Evolutionary conservation across 371 early-diverging fungal species (phyloP), one percentile per base, ranked within the genome.

Genomic region (Mucor saturninus): DNA sequence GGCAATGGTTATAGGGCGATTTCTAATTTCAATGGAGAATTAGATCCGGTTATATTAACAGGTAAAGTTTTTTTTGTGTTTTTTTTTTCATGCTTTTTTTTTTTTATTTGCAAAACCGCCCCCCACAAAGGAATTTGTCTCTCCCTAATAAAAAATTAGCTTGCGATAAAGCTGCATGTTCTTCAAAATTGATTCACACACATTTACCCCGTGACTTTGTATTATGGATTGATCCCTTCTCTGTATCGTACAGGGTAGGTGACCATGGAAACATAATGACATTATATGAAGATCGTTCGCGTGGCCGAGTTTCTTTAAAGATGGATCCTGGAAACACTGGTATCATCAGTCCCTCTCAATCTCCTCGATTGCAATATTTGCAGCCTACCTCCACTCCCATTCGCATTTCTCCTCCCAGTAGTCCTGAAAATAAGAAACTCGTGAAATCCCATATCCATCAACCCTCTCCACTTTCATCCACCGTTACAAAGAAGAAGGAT

Each of bases 161-260:
- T 51, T 69, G 72, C 37, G 15, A 59, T 35, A 64, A 69, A 15
- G 71, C 72, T 4, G 37, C 60, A 43, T 61, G 78, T 46, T 39
- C 70, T 10, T 60, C 73, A 4, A 53, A 40, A 13, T 15, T 49
- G 4, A 70, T 77, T 32, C 68, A 69, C 38, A 54, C 73, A 15
- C 68, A 76, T 57, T 65, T 92, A 53, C 94, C 94, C 37, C 86
- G 84, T 50, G 94, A 92, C 69, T 74, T 92, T 28, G 89, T 91
- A n/a, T 68, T 93, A 10, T 93, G 94, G 94, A 86, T 90, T 62
- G 94, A 93, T 71, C 94, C 94, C 15, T 85, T 83, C 58, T 78
- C 69, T 38, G 93, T 92, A 6, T 83, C 89, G 9, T 93, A 91
- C 74, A 75, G 91, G 21, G 83, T 89, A 39, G 93, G 94, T 29